phyloP scores from a whole-genome alignment of 2,329 filamentous ascomycete species.

The Arachnomyces sp. region DNA sequence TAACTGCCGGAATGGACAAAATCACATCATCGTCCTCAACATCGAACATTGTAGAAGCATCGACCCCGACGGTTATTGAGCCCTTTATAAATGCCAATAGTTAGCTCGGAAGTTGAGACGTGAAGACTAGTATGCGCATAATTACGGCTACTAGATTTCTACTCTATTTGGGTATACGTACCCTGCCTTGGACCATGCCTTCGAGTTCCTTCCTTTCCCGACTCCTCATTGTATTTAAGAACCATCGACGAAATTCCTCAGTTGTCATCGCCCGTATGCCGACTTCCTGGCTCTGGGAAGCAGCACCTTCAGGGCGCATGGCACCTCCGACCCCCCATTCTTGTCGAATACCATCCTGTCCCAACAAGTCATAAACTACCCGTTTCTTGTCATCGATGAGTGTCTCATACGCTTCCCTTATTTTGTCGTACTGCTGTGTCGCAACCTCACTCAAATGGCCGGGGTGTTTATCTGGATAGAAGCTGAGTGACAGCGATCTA shows the following conservation, averaged over 20 bases:
- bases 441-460: conserved; percentile 29
- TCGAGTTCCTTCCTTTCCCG: conserved; percentile 30
- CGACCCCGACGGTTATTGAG: conserved; percentile 24
- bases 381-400: conserved; percentile 35
- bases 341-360: conserved; percentile 30
- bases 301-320: conserved; percentile 26
- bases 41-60: conserved; percentile 27
- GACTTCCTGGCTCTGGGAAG: conserved; percentile 20
- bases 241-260: conserved; percentile 35
- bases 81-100: conserved; percentile 16
- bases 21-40: conserved; percentile 22
- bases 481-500: conserved; percentile 34
- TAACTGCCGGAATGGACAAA: conserved; percentile 21
- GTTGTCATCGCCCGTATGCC: conserved; percentile 31
- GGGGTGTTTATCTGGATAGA: conserved; percentile 40
- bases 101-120: not conserved
- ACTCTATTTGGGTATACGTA: conserved; percentile 16
- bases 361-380: conserved; percentile 35
- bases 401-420: conserved; percentile 35
- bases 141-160: too few relatives aligned
- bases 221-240: conserved; percentile 32
- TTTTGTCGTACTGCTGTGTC: conserved; percentile 28
- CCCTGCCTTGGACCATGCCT: conserved; percentile 28
- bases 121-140: too few relatives aligned
- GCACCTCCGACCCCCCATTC: conserved; percentile 29